These are phyloP conservation scores for Oryza longistaminata DNA, from an alignment of 176 grass and related monocot species.

Conservation along the genomic window DNA sequence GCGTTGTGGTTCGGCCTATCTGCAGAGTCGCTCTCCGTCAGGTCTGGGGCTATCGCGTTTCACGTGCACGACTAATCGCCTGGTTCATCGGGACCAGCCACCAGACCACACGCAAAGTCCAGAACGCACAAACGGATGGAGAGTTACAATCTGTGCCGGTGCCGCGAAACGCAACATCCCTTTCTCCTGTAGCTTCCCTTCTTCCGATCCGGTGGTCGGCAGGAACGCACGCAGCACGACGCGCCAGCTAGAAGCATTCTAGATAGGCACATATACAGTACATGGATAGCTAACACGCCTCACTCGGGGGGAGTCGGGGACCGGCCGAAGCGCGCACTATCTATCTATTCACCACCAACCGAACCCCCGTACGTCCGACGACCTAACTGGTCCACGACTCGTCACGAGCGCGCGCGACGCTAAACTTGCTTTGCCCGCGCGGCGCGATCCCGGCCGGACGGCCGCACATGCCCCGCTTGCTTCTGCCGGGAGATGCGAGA, in stretches of 20 bases:
- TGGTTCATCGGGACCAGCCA: background rate
- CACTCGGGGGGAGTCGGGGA: background rate
- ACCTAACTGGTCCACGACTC: slow-evolving; percentile 25
- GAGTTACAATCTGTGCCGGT: background rate
- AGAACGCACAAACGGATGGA: background rate
- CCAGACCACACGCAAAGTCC: background rate
- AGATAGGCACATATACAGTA: background rate
- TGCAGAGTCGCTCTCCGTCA: background rate
- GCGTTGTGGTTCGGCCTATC: too few species aligned
- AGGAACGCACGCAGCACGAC: background rate
- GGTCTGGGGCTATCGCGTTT: background rate
- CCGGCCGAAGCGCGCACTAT: background rate
- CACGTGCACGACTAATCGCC: slow-evolving; percentile 15
- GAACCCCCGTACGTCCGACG: background rate
- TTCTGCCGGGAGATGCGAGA: slow-evolving; percentile 34
- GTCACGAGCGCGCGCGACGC: background rate
- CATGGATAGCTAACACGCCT: slow-evolving; percentile 7
- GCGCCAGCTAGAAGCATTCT: slow-evolving; percentile 26
- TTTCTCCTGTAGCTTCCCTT: background rate
- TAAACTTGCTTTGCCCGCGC: background rate
- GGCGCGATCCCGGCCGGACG: background rate
- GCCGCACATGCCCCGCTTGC: slow-evolving; percentile 6
- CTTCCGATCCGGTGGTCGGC: background rate
- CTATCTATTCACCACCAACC: background rate
- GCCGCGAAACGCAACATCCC: background rate